These are phyloP conservation scores for Cercospora sojina DNA, from an alignment of 2,329 filamentous ascomycete species.

Conservation along the genomic window DNA sequence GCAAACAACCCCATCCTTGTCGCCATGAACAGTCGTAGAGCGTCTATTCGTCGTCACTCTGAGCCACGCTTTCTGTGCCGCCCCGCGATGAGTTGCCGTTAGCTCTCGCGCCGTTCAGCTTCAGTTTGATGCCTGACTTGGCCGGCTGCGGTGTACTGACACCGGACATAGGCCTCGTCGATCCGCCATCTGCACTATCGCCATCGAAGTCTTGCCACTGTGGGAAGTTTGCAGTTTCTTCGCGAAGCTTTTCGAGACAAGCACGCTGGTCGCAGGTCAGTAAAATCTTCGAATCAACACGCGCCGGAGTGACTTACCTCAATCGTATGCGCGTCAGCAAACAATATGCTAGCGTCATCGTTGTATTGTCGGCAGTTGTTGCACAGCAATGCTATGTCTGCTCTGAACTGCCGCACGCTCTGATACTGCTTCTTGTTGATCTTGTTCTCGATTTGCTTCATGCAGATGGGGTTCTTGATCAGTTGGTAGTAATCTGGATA, in stretches of 20 bases:
- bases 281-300: neutral
- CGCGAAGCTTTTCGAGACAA: constrained; percentile 53
- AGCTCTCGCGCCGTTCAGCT: constrained; percentile 58
- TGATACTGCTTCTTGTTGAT: constrained; percentile 96
- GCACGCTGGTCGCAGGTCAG: constrained; percentile 34
- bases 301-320: constrained; percentile 63
- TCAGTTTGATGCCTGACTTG: constrained; percentile 62
- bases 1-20: neutral
- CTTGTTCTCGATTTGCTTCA: constrained; percentile 91
- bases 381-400: constrained; percentile 81
- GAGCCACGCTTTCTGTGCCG: constrained; percentile 45
- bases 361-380: constrained; percentile 94
- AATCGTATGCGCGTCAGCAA: constrained; percentile 87
- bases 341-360: constrained; percentile 89
- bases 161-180: constrained; percentile 53
- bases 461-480: constrained; percentile 89
- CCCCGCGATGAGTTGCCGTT: constrained; percentile 39
- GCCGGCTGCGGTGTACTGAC: constrained; percentile 60
- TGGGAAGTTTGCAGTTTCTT: constrained; percentile 55
- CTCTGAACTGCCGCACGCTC: constrained; percentile 73
- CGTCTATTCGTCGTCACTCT: constrained; percentile 57
- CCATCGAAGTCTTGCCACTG: constrained; percentile 57
- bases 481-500: constrained; percentile 95
- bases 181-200: constrained; percentile 52
- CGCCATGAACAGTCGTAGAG: neutral